These are phyloP conservation scores for Xylaria acuta DNA, from an alignment of 495 filamentous ascomycete genomes.

Conservation along the genomic window DNA sequence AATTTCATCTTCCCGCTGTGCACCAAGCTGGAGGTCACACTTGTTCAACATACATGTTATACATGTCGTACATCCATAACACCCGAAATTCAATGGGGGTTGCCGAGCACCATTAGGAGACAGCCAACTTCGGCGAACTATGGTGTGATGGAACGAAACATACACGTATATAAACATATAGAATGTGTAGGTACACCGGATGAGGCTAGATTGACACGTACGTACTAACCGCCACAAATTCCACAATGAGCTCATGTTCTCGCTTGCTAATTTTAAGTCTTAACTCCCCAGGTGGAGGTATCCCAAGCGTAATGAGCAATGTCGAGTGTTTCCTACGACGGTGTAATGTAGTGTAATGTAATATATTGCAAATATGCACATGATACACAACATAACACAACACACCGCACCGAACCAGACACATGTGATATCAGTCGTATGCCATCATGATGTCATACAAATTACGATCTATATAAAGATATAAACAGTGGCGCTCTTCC, in stretches of 20 bases:
- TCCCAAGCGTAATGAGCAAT: not conserved
- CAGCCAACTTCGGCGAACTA: not conserved
- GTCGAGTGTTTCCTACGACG: not conserved
- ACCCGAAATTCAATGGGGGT: not conserved
- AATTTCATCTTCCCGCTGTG: too few relatives aligned
- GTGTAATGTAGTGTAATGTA: not conserved
- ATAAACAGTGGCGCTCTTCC: not conserved
- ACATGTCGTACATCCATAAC: not conserved
- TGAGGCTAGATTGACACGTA: not conserved
- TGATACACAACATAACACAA: not conserved
- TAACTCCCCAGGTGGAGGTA: not conserved
- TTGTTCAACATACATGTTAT: too few relatives aligned
- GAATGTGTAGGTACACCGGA: not conserved
- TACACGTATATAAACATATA: not conserved
- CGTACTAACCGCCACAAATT: too few relatives aligned
- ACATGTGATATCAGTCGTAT: not conserved
- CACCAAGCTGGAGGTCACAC: not conserved
- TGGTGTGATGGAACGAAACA: not conserved
- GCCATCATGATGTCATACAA: not conserved
- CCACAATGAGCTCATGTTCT: not conserved
- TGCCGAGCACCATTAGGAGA: not conserved
- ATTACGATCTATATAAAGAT: conserved; percentile 7
- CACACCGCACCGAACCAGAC: not conserved
- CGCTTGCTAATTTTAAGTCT: not conserved
- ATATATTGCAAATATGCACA: not conserved